phyloP scores from a whole-genome alignment of 257 asterid species.

The Buddleja alternifolia region DNA sequence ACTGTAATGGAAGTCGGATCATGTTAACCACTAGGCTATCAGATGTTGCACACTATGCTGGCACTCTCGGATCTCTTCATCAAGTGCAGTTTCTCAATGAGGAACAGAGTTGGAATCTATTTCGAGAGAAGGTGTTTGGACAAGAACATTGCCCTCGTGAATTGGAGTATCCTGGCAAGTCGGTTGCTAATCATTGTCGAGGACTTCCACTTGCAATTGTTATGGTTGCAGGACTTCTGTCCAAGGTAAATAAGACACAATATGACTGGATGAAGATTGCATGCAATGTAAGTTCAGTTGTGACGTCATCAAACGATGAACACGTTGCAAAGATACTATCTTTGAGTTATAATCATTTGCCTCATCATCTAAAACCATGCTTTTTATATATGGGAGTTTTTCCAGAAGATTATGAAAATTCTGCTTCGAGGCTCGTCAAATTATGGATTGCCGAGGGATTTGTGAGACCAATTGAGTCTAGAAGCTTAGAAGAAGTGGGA shows the following conservation, averaged over 20 bases:
- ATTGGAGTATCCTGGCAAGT: background rate
- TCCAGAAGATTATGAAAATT: slow-evolving; percentile 7
- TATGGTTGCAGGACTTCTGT: slow-evolving; percentile 16
- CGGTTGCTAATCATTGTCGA: background rate
- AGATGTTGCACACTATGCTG: background rate
- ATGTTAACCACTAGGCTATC: slow-evolving; percentile 6
- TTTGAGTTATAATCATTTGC: slow-evolving; percentile 23
- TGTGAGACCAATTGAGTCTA: background rate
- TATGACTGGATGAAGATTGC: slow-evolving; percentile 13
- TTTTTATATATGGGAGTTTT: no score
- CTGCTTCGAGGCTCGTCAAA: background rate
- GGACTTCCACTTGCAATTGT: slow-evolving; percentile 29
- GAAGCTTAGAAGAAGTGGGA: slow-evolving; percentile 14
- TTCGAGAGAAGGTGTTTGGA: slow-evolving; percentile 16
- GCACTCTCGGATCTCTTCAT: background rate
- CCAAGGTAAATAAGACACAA: background rate
- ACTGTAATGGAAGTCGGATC: no score
- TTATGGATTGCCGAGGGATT: slow-evolving; percentile 28
- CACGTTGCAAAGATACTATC: slow-evolving; percentile 9
- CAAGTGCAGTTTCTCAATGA: slow-evolving; percentile 7
- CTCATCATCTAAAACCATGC: slow-evolving; percentile 14
- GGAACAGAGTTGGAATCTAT: slow-evolving; percentile 19
- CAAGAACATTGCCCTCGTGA: slow-evolving; percentile 4
- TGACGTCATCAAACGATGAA: background rate
- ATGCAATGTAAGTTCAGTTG: background rate